Conservation (phyloP, 176 grass and related monocot species). For the Coix lacrymajobi region DNA sequence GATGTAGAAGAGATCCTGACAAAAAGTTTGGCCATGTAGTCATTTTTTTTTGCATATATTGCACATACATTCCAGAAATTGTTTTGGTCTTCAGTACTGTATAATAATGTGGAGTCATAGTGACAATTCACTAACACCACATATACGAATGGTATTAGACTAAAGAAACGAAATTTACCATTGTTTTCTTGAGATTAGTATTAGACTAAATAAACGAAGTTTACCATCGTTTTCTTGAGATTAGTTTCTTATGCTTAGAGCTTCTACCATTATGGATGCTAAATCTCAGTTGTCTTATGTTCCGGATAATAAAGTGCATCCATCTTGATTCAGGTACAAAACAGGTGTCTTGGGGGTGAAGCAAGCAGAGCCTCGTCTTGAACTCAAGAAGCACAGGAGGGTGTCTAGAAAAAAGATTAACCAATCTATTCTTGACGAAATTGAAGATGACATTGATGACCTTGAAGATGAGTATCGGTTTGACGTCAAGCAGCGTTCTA, state of each 20-base stretch:
- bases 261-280: not conserved
- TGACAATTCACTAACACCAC: not conserved
- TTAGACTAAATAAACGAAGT: not conserved
- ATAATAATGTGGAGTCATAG: not conserved
- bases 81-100: not conserved
- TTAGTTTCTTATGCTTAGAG: not conserved
- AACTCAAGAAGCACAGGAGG: constrained; percentile 79
- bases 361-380: constrained; percentile 78
- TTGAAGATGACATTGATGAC: constrained; percentile 65
- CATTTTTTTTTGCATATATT: not conserved
- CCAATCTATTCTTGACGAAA: constrained; percentile 64
- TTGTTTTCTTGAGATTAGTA: not conserved
- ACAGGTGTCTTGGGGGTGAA: constrained; percentile 69
- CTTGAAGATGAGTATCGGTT: constrained; percentile 44
- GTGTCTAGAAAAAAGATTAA: constrained; percentile 83
- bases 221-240: not conserved
- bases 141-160: not conserved
- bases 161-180: not conserved
- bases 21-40: not conserved
- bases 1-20: not conserved
- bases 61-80: not conserved
- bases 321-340: constrained; percentile 67
- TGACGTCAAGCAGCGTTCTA: constrained; percentile 34
- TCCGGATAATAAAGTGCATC: not conserved
- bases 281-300: not conserved